Evolutionary conservation across 805 yeast genomes (phyloP).

Genomic region (Wickerhamomyces sydowiorum): DNA sequence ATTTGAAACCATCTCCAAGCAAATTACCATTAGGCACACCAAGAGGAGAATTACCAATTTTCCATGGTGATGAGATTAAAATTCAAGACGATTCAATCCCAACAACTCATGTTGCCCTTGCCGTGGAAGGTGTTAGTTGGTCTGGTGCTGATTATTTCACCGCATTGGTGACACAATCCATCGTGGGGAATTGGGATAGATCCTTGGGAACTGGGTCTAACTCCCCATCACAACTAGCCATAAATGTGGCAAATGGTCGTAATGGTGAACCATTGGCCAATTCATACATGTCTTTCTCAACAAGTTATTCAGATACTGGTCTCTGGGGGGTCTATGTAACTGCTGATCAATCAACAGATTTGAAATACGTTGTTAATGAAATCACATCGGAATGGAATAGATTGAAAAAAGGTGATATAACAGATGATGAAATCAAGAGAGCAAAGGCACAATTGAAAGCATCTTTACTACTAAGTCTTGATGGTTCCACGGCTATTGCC

Average conservation of each 20-base stretch:
- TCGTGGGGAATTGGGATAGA: conserved; percentile 97
- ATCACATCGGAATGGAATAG: conserved; percentile 86
- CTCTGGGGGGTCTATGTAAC: conserved; percentile 94
- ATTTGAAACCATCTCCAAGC: conserved; percentile 45
- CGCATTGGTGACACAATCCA: conserved; percentile 93
- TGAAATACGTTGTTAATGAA: conserved; percentile 65
- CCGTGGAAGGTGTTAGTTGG: conserved; percentile 99
- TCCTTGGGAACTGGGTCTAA: conserved; percentile 78
- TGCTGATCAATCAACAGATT: conserved; percentile 60
- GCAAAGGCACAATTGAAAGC: conserved; percentile 96
- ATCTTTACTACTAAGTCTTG: conserved; percentile 79
- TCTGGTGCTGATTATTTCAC: conserved; percentile 91
- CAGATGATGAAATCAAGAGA: conserved; percentile 84
- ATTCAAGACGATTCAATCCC: conserved; percentile 80
- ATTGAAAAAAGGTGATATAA: conserved; percentile 67
- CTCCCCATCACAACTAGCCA: conserved; percentile 80
- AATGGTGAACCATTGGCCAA: conserved; percentile 71
- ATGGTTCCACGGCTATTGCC: conserved; percentile 93
- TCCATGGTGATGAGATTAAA: conserved; percentile 81
- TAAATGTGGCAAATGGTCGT: conserved; percentile 52
- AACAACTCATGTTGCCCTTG: conserved; percentile 84
- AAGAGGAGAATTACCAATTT: conserved; percentile 63
- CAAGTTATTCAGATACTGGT: conserved; percentile 96
- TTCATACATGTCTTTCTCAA: conserved; percentile 93
- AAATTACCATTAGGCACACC: conserved; percentile 67